Evolutionary conservation across 75 land plant genomes (phyloP).

Genomic region (Pinus taeda): DNA sequence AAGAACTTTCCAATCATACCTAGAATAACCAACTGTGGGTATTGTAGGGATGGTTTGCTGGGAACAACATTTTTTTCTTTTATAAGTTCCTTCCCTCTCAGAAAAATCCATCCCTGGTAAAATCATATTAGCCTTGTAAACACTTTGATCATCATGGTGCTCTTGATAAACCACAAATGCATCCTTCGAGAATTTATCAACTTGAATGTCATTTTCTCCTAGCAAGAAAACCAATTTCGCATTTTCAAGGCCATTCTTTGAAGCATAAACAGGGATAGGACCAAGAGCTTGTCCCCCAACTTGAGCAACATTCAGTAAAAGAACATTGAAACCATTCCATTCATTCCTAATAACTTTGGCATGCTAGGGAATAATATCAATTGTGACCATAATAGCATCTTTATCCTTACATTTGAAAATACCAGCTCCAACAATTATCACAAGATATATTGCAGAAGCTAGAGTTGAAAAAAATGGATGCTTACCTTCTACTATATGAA

Average conservation of each 20-base stretch:
- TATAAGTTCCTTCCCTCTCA: slow-evolving; percentile 97
- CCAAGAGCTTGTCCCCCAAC: slow-evolving; percentile 93
- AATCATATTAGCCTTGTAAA: slow-evolving; percentile 89
- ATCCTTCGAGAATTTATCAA: slow-evolving; percentile 74
- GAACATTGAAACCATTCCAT: slow-evolving; percentile 90
- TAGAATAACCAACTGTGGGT: slow-evolving; percentile 94
- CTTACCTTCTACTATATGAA: slow-evolving; percentile 81
- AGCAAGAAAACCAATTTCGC: slow-evolving; percentile 82
- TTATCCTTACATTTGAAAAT: slow-evolving; percentile 73
- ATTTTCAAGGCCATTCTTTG: slow-evolving; percentile 34
- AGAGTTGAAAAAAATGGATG: slow-evolving; percentile 80
- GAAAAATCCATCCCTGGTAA: slow-evolving; percentile 78
- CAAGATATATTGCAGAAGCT: slow-evolving; percentile 73
- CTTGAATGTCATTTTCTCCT: slow-evolving; percentile 71
- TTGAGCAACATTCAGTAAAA: slow-evolving; percentile 88
- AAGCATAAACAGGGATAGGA: slow-evolving; percentile 44
- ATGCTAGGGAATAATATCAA: slow-evolving; percentile 62
- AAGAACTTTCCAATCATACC: slow-evolving; percentile 99
- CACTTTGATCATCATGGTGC: slow-evolving; percentile 91
- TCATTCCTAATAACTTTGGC: slow-evolving; percentile 62
- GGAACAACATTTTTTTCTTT: slow-evolving; percentile 85
- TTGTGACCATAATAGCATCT: slow-evolving; percentile 72
- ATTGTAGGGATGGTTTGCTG: slow-evolving; percentile 89
- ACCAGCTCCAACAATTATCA: slow-evolving; percentile 83
- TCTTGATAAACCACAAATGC: slow-evolving; percentile 98